Percentiles rank a stretch among this genome's conserved stretches.
Conservation (phyloP, 2,329 filamentous ascomycete species). For the Dactylellina parvicollis region DNA sequence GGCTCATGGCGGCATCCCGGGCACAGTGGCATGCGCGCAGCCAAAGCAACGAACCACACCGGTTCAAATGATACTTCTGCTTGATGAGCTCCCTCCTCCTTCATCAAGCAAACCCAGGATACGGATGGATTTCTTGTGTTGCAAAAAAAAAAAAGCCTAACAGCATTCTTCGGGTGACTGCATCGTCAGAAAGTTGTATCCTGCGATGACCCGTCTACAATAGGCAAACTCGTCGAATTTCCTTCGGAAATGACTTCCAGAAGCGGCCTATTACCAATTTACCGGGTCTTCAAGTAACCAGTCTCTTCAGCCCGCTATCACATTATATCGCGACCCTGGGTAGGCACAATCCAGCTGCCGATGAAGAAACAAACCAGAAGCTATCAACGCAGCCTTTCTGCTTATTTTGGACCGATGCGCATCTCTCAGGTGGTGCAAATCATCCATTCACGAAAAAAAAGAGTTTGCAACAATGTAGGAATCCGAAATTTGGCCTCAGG, state of each 20-base stretch:
- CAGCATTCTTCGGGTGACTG: constrained; percentile 42
- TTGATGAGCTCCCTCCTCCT: constrained; percentile 38
- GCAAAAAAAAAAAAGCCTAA: constrained; percentile 22
- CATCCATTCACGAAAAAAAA: neutral
- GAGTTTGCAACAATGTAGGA: constrained; percentile 12
- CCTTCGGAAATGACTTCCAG: constrained; percentile 53
- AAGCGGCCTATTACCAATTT: constrained; percentile 32
- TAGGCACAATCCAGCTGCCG: neutral
- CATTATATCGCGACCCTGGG: constrained; percentile 1
- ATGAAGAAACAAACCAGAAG: neutral
- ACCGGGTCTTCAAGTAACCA: constrained; percentile 13
- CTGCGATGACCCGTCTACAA: constrained; percentile 41
- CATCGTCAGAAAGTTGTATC: constrained; percentile 36
- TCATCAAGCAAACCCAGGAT: constrained; percentile 27
- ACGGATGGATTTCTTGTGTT: constrained; percentile 37
- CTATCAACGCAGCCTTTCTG: constrained; percentile 1
- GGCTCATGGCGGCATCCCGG: neutral
- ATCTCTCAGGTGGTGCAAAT: constrained; percentile 18
- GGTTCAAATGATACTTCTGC: constrained; percentile 2
- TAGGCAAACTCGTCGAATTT: constrained; percentile 40
- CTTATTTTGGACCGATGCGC: constrained; percentile 13
- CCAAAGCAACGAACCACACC: neutral
- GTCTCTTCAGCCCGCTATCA: neutral
- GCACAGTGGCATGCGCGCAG: constrained; percentile 14
- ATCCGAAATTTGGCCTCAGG: constrained; percentile 9